These are phyloP conservation scores for Alternaria gaisen DNA, from an alignment of 2,329 filamentous ascomycete species.

Conservation along the genomic window DNA sequence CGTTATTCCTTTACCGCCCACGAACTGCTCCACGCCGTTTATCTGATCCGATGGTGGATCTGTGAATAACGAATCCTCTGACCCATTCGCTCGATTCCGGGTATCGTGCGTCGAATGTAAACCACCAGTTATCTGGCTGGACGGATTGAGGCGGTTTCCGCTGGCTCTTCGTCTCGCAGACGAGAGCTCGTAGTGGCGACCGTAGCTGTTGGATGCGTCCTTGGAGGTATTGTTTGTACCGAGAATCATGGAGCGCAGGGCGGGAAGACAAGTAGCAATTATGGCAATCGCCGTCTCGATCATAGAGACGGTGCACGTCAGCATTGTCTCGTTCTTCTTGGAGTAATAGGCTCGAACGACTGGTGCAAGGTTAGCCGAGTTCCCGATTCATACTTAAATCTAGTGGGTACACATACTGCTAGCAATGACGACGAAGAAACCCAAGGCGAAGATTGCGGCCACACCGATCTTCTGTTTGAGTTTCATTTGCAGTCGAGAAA, in stretches of 20 bases:
- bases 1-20: conserved; percentile 14
- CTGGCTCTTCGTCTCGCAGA: conserved; percentile 24
- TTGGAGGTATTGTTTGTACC: conserved; percentile 28
- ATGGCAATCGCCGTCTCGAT: conserved; percentile 49
- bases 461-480: conserved; percentile 34
- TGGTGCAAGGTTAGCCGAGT: conserved; percentile 16
- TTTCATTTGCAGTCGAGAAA: conserved; percentile 34
- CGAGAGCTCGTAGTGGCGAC: conserved; percentile 35
- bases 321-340: conserved; percentile 29
- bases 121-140: conserved; percentile 5
- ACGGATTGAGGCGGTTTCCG: conserved; percentile 12
- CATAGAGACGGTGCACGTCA: conserved; percentile 37
- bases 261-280: conserved; percentile 53
- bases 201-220: conserved; percentile 28
- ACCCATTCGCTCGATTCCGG: conserved; percentile 17
- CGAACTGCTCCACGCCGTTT: background rate
- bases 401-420: conserved; percentile 26
- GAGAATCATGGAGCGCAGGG: conserved; percentile 31
- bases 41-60: conserved; percentile 6
- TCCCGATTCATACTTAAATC: background rate
- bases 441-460: conserved; percentile 33
- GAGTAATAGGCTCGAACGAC: conserved; percentile 36
- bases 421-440: conserved; percentile 34
- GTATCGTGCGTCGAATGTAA: conserved; percentile 3
- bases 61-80: conserved; percentile 26